Conservation (phyloP, 345 rosid genomes). For the Cochlearia excelsa region DNA sequence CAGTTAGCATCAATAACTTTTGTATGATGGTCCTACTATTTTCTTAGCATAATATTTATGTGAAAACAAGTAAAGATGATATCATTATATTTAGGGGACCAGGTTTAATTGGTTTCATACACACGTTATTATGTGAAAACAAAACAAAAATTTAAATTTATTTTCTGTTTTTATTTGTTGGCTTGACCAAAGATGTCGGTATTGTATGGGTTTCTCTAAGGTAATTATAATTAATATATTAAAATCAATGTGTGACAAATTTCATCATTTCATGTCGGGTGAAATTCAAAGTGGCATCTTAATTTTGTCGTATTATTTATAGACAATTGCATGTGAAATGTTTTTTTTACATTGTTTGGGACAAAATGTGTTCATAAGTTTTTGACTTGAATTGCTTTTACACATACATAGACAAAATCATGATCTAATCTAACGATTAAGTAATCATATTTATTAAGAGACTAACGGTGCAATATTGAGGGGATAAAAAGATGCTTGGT, state of each 20-base stretch:
- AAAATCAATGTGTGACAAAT: slow-evolving; percentile 27
- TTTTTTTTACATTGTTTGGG: slow-evolving; percentile 18
- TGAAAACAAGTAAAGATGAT: slow-evolving; percentile 21
- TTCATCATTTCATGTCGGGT: slow-evolving; percentile 40
- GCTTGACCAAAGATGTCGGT: slow-evolving; percentile 33
- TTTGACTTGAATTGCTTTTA: not conserved
- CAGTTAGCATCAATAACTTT: slow-evolving; percentile 34
- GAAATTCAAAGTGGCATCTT: slow-evolving; percentile 30
- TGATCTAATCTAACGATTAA: slow-evolving; percentile 4
- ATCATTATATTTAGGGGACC: slow-evolving; percentile 28
- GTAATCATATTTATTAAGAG: not conserved
- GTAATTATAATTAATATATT: slow-evolving; percentile 15
- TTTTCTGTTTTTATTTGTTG: not conserved
- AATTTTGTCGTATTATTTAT: slow-evolving; percentile 19
- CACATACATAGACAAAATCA: not conserved
- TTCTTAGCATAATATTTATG: slow-evolving; percentile 25
- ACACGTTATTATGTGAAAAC: slow-evolving; percentile 15
- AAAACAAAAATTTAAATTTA: slow-evolving; percentile 1
- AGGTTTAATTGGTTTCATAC: slow-evolving; percentile 26
- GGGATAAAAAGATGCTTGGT: no score
- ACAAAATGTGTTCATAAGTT: slow-evolving; percentile 14
- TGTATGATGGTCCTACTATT: slow-evolving; percentile 33
- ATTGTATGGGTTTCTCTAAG: slow-evolving; percentile 15
- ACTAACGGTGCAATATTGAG: no score
- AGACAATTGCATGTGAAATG: slow-evolving; percentile 38